These are phyloP conservation scores for Dissophora globulifera DNA, from an alignment of 192 early-diverging fungal species.

Conservation along the genomic window DNA sequence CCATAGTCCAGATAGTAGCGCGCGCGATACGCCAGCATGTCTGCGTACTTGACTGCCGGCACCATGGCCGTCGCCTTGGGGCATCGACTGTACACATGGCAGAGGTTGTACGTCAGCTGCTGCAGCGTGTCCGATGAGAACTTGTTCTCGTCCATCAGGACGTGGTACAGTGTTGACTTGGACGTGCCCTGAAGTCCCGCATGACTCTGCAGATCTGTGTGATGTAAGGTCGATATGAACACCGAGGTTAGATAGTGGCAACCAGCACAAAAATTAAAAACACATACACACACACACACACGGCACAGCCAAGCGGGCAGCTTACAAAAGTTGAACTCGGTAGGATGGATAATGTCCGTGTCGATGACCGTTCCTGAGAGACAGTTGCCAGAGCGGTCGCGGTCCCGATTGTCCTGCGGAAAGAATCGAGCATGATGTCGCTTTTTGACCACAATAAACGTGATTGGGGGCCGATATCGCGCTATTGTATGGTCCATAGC, in stretches of 20 bases:
- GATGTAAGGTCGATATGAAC: no score
- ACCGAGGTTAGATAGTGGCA: neutral
- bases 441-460: conserved; percentile 86
- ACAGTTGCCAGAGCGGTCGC: conserved; percentile 83
- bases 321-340: conserved; percentile 82
- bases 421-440: conserved; percentile 91
- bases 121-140: conserved; percentile 86
- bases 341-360: conserved; percentile 74
- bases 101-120: conserved; percentile 89
- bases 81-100: conserved; percentile 91
- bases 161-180: conserved; percentile 91
- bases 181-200: conserved; percentile 94
- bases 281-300: neutral
- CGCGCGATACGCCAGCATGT: conserved; percentile 83
- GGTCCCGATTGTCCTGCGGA: conserved; percentile 62
- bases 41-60: conserved; percentile 93
- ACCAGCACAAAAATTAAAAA: neutral
- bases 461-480: conserved; percentile 80
- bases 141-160: conserved; percentile 87
- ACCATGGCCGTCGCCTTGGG: conserved; percentile 86
- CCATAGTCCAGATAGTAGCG: conserved; percentile 67
- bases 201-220: conserved; percentile 86
- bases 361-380: conserved; percentile 84
- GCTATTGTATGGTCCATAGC: no score
- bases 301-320: no score